Percentiles rank a stretch among this genome's conserved stretches.
Evolutionary conservation across 1,139 yeast genomes (phyloP).

Genomic region (Candida sp.): DNA sequence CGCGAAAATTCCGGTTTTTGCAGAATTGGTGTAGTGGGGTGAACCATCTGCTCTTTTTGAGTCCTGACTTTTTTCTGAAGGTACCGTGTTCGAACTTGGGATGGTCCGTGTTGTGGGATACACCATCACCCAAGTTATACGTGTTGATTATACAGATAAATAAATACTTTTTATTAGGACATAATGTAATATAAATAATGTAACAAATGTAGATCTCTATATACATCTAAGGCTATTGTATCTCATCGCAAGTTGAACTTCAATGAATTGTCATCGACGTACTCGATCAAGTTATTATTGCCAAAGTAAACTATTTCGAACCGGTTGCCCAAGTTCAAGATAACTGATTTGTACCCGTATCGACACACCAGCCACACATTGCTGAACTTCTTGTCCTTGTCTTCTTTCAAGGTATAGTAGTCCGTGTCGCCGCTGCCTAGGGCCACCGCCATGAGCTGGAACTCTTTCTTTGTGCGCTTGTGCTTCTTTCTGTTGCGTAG

Average conservation of each 20-base stretch:
- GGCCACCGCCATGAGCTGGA: constrained; percentile 50
- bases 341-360: constrained; percentile 80
- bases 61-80: too few species aligned
- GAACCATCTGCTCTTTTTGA: too few species aligned
- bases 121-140: too few species aligned
- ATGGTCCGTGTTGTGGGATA: too few species aligned
- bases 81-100: too few species aligned
- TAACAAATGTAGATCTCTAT: neutral
- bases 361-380: constrained; percentile 18
- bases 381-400: neutral
- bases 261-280: constrained; percentile 5
- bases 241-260: constrained; percentile 1
- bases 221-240: neutral
- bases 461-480: constrained; percentile 16
- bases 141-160: too few species aligned
- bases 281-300: constrained; percentile 49
- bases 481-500: constrained; percentile 17
- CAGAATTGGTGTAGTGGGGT: too few species aligned
- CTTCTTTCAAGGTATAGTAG: neutral
- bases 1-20: too few species aligned
- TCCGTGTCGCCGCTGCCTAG: constrained; percentile 3
- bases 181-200: too few species aligned
- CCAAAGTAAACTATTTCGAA: constrained; percentile 79
- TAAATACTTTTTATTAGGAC: too few species aligned
- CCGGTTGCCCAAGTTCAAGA: constrained; percentile 73